Percentiles rank a stretch among this genome's conserved stretches.
These are phyloP conservation scores for Globisporangium yorkense DNA, from an alignment of 352 stramenopile species.

Conservation along the genomic window DNA sequence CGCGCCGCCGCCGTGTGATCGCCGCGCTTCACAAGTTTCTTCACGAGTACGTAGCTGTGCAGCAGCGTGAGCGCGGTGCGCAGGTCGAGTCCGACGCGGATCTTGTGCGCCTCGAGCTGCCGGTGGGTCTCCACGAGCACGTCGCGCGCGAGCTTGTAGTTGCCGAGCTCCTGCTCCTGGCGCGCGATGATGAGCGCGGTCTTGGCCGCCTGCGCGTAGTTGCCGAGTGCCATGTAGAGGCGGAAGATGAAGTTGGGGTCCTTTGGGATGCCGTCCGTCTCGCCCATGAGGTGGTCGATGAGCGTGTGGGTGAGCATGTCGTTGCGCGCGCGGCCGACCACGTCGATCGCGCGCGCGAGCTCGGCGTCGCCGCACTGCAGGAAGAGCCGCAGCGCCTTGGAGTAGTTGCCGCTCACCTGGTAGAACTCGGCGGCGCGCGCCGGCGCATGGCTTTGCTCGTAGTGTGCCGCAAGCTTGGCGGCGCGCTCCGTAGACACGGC, in stretches of 20 bases:
- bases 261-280: slow-evolving; percentile 91
- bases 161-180: slow-evolving; percentile 91
- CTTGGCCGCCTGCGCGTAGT: slow-evolving; percentile 91
- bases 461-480: slow-evolving; percentile 87
- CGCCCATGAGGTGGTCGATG: slow-evolving; percentile 94
- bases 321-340: slow-evolving; percentile 90
- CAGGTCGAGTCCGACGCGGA: slow-evolving; percentile 88
- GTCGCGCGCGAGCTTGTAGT: slow-evolving; percentile 90
- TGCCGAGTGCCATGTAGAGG: slow-evolving; percentile 92
- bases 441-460: slow-evolving; percentile 73
- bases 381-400: slow-evolving; percentile 89
- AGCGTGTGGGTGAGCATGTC: slow-evolving; percentile 94
- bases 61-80: slow-evolving; percentile 84
- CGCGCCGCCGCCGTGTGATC: slow-evolving; percentile 84
- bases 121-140: slow-evolving; percentile 90
- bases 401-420: slow-evolving; percentile 85
- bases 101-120: slow-evolving; percentile 79
- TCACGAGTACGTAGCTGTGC: slow-evolving; percentile 92
- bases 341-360: slow-evolving; percentile 86
- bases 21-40: slow-evolving; percentile 87
- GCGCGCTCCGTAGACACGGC: slow-evolving; percentile 82
- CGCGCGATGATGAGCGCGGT: slow-evolving; percentile 92
- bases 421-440: slow-evolving; percentile 88
- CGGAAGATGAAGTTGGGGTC: slow-evolving; percentile 94
- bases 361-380: slow-evolving; percentile 86